phyloP scores from a whole-genome alignment of 768 basidiomycete species.

The Tubosaeta sp. region DNA sequence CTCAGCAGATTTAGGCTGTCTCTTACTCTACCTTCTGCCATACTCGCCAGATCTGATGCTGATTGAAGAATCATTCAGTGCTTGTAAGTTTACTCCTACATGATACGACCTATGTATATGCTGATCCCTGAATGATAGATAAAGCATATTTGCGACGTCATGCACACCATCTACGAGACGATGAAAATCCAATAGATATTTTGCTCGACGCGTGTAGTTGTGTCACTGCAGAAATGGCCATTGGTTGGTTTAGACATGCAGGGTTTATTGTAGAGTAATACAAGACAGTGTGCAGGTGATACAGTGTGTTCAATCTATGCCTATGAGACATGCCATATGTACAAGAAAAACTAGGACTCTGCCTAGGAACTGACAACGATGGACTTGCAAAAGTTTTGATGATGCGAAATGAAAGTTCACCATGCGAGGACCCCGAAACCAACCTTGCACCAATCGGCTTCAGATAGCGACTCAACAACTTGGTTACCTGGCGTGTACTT shows the following conservation, averaged over 20 bases:
- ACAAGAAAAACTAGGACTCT: no score
- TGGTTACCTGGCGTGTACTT: no score
- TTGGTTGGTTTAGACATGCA: slow-evolving; percentile 3
- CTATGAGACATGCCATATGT: no score
- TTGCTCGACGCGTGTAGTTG: not conserved
- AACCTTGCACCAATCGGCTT: no score
- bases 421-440: no score
- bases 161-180: not conserved
- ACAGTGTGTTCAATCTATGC: no score
- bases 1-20: not conserved
- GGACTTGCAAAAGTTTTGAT: no score
- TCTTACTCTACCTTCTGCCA: not conserved
- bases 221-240: slow-evolving; percentile 1
- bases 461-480: not conserved
- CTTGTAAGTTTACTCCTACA: not conserved
- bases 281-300: no score
- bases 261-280: slow-evolving; percentile 2
- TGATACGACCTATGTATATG: not conserved
- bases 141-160: not conserved
- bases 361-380: no score
- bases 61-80: not conserved
- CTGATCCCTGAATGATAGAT: not conserved
- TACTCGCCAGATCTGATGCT: not conserved
- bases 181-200: not conserved
- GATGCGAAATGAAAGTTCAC: no score